A percentile compares a stretch with the other conserved stretches of the same genome.
These are phyloP conservation scores for Misopates orontium DNA, from an alignment of 257 asterid species.

Conservation along the genomic window DNA sequence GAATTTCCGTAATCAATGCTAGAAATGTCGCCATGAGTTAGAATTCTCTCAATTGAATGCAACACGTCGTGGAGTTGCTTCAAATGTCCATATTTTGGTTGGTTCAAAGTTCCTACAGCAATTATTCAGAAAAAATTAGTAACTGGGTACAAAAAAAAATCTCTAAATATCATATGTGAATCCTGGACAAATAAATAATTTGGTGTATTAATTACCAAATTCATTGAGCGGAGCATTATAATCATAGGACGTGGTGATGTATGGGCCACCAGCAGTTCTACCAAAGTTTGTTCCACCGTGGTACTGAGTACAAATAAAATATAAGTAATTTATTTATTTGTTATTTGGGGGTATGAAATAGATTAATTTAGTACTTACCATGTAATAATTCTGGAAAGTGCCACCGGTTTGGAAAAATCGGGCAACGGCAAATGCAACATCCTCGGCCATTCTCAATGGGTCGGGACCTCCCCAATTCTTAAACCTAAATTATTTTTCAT, in stretches of 20 bases:
- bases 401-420: slow-evolving; percentile 14
- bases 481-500: not conserved
- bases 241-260: slow-evolving; percentile 14
- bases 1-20: slow-evolving; percentile 38
- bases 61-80: slow-evolving; percentile 63
- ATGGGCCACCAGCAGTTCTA: slow-evolving; percentile 18
- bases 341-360: not conserved
- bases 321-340: not conserved
- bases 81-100: slow-evolving; percentile 78
- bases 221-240: slow-evolving; percentile 20
- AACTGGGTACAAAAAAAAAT: no score
- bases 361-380: not conserved
- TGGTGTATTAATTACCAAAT: slow-evolving; percentile 18
- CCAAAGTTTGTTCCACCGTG: slow-evolving; percentile 21
- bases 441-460: slow-evolving; percentile 17
- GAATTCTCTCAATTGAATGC: slow-evolving; percentile 51
- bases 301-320: slow-evolving; percentile 2
- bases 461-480: slow-evolving; percentile 14
- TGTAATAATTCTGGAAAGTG: slow-evolving; percentile 15
- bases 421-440: slow-evolving; percentile 17
- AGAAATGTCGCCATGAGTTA: slow-evolving; percentile 52
- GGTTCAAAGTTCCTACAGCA: slow-evolving; percentile 41
- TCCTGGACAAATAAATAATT: no score
- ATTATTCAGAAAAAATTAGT: no score
- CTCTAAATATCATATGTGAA: no score